Evolutionary conservation across 495 filamentous ascomycete species (phyloP).

Genomic region (Podospora didyma): DNA sequence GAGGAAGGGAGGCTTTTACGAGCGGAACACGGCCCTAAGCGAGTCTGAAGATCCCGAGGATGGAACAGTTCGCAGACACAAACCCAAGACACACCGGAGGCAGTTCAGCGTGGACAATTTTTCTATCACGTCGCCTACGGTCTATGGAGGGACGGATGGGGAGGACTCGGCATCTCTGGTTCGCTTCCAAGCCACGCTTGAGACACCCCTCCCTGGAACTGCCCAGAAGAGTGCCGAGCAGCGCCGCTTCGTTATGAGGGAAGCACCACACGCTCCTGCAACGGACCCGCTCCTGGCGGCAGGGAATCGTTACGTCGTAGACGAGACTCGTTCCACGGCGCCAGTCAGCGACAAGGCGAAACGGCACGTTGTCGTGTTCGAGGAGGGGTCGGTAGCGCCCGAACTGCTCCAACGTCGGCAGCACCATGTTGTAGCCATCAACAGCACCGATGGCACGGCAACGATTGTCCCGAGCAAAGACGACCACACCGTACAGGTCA

Average conservation of each 20-base stretch:
- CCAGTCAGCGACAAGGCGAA: conserved; percentile 8
- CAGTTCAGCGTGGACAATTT: conserved; percentile 31
- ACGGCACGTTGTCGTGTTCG: conserved; percentile 27
- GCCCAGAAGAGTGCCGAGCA: conserved; percentile 6
- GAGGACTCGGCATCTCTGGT: conserved; percentile 11
- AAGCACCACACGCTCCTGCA: conserved; percentile 24
- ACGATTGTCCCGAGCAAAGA: conserved; percentile 14
- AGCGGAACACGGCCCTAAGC: neutral
- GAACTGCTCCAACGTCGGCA: conserved; percentile 19
- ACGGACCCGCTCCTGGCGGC: conserved; percentile 29
- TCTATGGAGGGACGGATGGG: no score
- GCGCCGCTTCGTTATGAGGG: conserved; percentile 25
- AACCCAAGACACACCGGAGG: conserved; percentile 12
- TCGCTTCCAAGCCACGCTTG: conserved; percentile 26
- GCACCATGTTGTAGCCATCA: conserved; percentile 28
- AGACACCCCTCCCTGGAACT: conserved; percentile 6
- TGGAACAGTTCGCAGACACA: neutral
- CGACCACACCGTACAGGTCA: conserved; percentile 21
- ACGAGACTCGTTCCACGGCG: conserved; percentile 12
- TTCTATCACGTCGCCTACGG: conserved; percentile 8
- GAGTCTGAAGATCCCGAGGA: neutral
- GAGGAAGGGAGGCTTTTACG: neutral
- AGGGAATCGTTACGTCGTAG: conserved; percentile 26
- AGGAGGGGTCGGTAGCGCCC: conserved; percentile 22
- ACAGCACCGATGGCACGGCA: conserved; percentile 22